A percentile compares a stretch with the other conserved stretches of the same genome.
Conservation (phyloP, 345 rosid species). For the Theobroma cacao region DNA sequence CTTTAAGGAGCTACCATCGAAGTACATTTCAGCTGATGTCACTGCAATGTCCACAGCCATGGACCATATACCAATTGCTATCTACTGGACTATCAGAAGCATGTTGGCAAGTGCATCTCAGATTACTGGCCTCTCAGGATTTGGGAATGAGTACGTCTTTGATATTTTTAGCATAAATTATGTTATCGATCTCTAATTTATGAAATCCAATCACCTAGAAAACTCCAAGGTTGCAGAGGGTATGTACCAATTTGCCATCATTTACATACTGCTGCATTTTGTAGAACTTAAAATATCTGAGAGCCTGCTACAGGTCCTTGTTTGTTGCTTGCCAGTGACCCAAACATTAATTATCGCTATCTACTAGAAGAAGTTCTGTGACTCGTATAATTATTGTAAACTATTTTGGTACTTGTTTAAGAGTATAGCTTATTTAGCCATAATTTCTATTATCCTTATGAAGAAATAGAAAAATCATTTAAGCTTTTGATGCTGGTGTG, state of each 20-base stretch:
- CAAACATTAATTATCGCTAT: too few species aligned
- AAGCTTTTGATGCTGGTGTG: background rate
- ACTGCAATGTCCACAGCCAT: slow-evolving; percentile 36
- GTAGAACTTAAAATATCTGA: too few species aligned
- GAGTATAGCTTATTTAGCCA: too few species aligned
- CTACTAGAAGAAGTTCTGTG: too few species aligned
- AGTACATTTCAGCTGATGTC: slow-evolving; percentile 44
- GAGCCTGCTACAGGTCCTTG: too few species aligned
- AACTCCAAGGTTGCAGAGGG: background rate
- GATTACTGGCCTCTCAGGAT: slow-evolving; percentile 51
- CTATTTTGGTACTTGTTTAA: too few species aligned
- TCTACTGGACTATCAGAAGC: slow-evolving; percentile 79
- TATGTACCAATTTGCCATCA: background rate
- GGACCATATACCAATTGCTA: slow-evolving; percentile 60
- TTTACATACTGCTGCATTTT: too few species aligned
- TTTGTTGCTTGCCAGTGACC: too few species aligned
- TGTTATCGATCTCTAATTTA: slow-evolving; percentile 9
- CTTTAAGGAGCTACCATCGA: slow-evolving; percentile 57
- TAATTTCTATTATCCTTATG: too few species aligned
- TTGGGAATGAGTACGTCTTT: slow-evolving; percentile 55
- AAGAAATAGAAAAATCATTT: background rate
- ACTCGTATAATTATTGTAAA: too few species aligned
- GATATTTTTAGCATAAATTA: background rate
- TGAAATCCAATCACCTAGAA: background rate
- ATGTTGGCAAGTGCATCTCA: slow-evolving; percentile 63